Percentiles rank a stretch among this genome's conserved stretches.
phyloP scores from a whole-genome alignment of 441 rosid genomes.

The Pelargonium australe region DNA sequence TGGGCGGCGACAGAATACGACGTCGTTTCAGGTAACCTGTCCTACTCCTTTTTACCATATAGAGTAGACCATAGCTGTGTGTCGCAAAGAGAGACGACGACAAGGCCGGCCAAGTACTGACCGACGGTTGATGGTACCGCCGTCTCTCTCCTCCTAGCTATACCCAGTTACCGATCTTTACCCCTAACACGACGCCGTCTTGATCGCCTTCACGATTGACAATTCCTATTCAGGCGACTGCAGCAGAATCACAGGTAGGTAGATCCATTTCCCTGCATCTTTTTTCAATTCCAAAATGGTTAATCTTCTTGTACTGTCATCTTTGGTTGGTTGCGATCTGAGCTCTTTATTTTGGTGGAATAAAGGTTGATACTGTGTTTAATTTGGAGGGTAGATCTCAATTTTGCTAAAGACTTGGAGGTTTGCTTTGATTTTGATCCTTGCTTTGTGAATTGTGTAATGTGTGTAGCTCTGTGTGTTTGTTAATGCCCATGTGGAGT shows the following conservation, averaged over 20 bases:
- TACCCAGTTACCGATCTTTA: not conserved
- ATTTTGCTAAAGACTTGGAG: not conserved
- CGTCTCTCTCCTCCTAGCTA: not conserved
- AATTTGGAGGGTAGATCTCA: constrained; percentile 5
- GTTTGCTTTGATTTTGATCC: not conserved
- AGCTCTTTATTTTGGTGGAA: not conserved
- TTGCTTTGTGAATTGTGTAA: not conserved
- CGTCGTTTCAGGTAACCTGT: not conserved
- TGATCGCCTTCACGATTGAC: not conserved
- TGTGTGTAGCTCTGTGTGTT: not conserved
- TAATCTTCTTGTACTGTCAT: not conserved
- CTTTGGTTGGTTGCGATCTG: not conserved
- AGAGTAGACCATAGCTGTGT: too few species aligned
- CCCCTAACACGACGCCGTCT: constrained; percentile 14
- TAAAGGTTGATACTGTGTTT: not conserved
- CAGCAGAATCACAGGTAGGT: not conserved
- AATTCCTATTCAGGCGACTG: not conserved
- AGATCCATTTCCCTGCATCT: not conserved
- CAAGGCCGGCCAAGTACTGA: constrained; percentile 12
- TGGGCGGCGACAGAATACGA: not conserved
- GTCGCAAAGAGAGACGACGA: constrained; percentile 16
- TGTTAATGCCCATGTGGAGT: not conserved
- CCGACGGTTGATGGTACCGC: constrained; percentile 16
- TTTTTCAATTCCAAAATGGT: not conserved
- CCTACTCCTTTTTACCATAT: too few species aligned